Conservation (phyloP, 192 early-diverging fungal species). For the Dissophora ornata region DNA sequence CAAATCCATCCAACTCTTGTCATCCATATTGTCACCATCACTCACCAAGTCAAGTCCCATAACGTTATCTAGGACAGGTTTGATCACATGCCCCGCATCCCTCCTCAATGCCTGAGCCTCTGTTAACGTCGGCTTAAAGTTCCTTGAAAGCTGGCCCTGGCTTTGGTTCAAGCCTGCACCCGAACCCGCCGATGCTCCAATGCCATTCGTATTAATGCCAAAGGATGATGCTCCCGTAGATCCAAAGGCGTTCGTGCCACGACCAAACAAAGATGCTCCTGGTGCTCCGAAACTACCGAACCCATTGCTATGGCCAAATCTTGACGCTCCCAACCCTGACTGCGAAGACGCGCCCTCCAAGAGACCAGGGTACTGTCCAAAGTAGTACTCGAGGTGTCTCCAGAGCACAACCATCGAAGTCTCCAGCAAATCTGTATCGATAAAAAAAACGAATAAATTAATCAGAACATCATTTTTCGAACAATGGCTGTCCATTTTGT, state of each 20-base stretch:
- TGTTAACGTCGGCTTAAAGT: constrained; percentile 42
- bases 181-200: constrained; percentile 4
- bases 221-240: no score
- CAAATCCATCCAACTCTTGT: no score
- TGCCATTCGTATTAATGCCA: constrained; percentile 14
- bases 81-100: constrained; percentile 40
- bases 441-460: constrained; percentile 6
- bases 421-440: constrained; percentile 54
- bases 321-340: constrained; percentile 26
- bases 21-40: neutral
- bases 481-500: neutral
- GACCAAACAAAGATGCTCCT: constrained; percentile 5
- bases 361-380: constrained; percentile 47
- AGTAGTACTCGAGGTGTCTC: constrained; percentile 77
- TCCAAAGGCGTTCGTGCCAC: no score
- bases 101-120: constrained; percentile 52
- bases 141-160: constrained; percentile 46
- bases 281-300: constrained; percentile 3
- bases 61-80: constrained; percentile 34
- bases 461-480: constrained; percentile 18
- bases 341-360: constrained; percentile 23
- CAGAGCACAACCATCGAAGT: constrained; percentile 75
- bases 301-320: constrained; percentile 31
- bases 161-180: constrained; percentile 9
- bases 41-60: constrained; percentile 39